phyloP scores from a whole-genome alignment of 23 red algal species.

The Gracilaria gracilis region DNA sequence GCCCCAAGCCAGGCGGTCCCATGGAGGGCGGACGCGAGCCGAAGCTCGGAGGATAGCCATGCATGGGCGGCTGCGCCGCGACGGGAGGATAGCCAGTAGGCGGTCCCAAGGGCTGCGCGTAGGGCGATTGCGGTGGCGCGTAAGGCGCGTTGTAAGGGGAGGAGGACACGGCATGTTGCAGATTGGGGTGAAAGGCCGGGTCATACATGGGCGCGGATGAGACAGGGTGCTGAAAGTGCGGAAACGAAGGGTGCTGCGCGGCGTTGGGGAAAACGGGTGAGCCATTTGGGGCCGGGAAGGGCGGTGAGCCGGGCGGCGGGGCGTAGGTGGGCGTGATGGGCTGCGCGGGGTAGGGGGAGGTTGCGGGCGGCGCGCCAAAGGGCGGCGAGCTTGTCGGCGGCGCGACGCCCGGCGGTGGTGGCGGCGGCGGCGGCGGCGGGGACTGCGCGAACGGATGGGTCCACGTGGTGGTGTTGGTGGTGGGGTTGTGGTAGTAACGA shows the following conservation, averaged over 20 bases:
- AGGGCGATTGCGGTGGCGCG: background rate
- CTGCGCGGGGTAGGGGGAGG: background rate
- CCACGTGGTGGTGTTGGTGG: conserved; percentile 30
- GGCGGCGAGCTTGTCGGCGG: too few relatives aligned
- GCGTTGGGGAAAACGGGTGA: background rate
- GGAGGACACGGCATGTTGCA: background rate
- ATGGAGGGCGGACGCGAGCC: background rate
- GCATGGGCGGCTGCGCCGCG: too few relatives aligned
- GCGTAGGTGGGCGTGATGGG: background rate
- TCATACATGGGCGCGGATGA: too few relatives aligned
- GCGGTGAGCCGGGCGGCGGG: background rate
- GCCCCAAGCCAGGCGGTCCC: background rate
- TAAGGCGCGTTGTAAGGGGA: background rate
- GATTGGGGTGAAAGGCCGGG: too few relatives aligned
- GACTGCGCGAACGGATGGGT: background rate
- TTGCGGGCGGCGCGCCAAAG: too few relatives aligned
- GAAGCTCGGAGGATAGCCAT: background rate
- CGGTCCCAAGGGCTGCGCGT: background rate
- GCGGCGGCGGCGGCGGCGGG: background rate
- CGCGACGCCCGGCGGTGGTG: background rate
- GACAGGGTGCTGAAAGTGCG: background rate
- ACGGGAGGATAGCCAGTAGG: background rate
- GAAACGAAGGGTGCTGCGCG: background rate
- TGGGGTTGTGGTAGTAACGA: conserved; percentile 42
- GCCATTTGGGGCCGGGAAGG: background rate